A percentile compares a stretch with the other conserved stretches of the same genome.
phyloP scores from a whole-genome alignment of 371 early-diverging fungal genomes.

The Mucor circinelloides region DNA sequence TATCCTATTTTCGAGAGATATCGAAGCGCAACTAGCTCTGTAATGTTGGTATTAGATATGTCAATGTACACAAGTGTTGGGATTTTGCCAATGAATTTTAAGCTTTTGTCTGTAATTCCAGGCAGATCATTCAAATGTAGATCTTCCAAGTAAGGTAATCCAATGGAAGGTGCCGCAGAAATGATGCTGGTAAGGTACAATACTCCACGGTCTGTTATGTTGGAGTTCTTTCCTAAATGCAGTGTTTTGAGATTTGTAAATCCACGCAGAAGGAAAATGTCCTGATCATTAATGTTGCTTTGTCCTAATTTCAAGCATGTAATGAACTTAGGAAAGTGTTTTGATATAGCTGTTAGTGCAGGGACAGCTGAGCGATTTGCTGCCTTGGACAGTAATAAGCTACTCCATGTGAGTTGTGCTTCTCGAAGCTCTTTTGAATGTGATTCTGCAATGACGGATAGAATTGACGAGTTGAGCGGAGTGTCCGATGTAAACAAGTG shows the following conservation, averaged over 20 bases:
- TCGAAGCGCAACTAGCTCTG: neutral
- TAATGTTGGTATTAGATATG: conserved; percentile 11
- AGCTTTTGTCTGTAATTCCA: conserved; percentile 15
- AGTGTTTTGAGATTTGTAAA: conserved; percentile 12
- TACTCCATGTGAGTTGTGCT: conserved; percentile 4
- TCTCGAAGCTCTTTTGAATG: conserved; percentile 12
- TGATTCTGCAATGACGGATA: conserved; percentile 11
- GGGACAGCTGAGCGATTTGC: neutral
- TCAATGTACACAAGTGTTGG: conserved; percentile 1
- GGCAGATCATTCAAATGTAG: conserved; percentile 8
- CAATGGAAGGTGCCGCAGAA: neutral
- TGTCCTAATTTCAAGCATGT: conserved; percentile 1
- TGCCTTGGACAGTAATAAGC: neutral
- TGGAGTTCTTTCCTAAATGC: neutral
- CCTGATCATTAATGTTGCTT: conserved; percentile 5
- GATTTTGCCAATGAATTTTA: conserved; percentile 17
- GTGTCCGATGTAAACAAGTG: conserved; percentile 8
- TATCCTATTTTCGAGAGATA: conserved; percentile 1
- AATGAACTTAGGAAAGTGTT: conserved; percentile 9
- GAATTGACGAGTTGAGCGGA: conserved; percentile 9
- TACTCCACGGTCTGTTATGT: conserved; percentile 9
- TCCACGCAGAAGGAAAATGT: neutral
- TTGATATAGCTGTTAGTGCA: neutral
- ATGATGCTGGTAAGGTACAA: conserved; percentile 3
- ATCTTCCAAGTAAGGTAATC: conserved; percentile 11